phyloP scores from a whole-genome alignment of 257 asterid genomes.

The Scutellaria barbata region DNA sequence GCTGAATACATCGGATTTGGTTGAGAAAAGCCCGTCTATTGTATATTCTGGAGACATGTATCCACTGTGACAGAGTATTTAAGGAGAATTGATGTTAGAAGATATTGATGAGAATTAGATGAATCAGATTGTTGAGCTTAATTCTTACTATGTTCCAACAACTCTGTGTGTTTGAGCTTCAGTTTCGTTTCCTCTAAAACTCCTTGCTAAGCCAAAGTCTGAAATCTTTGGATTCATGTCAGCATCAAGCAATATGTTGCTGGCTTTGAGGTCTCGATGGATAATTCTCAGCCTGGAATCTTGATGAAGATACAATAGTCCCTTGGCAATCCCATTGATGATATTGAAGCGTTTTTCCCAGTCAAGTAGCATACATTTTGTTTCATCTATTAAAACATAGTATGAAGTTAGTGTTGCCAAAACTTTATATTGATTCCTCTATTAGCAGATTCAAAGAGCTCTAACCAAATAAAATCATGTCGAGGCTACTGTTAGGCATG shows the following conservation, averaged over 20 bases:
- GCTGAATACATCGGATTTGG: constrained; percentile 28
- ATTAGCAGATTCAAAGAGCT: not conserved
- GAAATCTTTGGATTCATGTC: constrained; percentile 39
- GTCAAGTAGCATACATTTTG: constrained; percentile 10
- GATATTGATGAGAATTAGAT: not conserved
- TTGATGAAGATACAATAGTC: constrained; percentile 30
- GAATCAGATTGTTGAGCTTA: not conserved
- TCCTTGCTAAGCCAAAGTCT: constrained; percentile 34
- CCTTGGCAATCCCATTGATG: constrained; percentile 22
- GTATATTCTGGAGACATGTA: constrained; percentile 32
- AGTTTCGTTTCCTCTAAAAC: constrained; percentile 33
- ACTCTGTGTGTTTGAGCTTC: constrained; percentile 31
- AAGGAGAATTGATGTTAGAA: not conserved
- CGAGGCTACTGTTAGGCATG: constrained; percentile 24
- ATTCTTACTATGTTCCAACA: constrained; percentile 37
- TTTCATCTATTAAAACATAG: constrained; percentile 1
- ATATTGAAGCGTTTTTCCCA: constrained; percentile 21
- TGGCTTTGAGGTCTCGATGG: constrained; percentile 34
- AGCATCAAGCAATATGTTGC: constrained; percentile 33
- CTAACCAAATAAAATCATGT: constrained; percentile 17
- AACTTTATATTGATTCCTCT: not conserved
- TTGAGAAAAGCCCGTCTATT: constrained; percentile 21
- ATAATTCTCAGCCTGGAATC: constrained; percentile 30
- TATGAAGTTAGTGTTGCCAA: not conserved
- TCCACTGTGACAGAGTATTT: not conserved